phyloP scores from a whole-genome alignment of 805 yeast genomes.

The Lachancea fermentati region DNA sequence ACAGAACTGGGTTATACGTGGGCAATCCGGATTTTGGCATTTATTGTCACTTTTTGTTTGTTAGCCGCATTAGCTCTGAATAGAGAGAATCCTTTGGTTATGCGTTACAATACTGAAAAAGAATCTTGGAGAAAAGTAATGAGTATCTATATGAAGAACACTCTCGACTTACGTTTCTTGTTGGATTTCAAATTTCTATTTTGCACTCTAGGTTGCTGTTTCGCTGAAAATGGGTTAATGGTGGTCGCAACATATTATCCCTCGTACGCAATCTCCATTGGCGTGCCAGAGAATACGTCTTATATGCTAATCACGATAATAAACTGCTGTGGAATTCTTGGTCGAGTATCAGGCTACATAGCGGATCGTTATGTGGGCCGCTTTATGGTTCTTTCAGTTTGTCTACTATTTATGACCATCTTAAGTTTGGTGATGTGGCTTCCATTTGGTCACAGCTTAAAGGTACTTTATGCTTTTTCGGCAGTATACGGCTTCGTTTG shows the following conservation, averaged over 20 bases:
- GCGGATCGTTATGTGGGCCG: constrained; percentile 51
- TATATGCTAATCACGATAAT: constrained; percentile 41
- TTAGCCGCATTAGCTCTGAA: constrained; percentile 24
- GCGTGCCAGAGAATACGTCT: constrained; percentile 34
- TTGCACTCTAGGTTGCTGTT: constrained; percentile 36
- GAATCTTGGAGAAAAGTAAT: constrained; percentile 9
- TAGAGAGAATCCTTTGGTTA: constrained; percentile 27
- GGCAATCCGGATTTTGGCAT: constrained; percentile 46
- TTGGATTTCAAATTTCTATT: constrained; percentile 39
- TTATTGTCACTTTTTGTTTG: constrained; percentile 29
- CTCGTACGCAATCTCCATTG: constrained; percentile 43
- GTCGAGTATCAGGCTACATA: constrained; percentile 51
- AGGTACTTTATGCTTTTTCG: constrained; percentile 46
- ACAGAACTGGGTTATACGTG: constrained; percentile 45
- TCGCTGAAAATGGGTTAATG: constrained; percentile 40
- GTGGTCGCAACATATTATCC: constrained; percentile 42
- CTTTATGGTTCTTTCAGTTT: constrained; percentile 49
- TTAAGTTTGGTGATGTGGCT: constrained; percentile 56
- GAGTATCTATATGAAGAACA: constrained; percentile 17
- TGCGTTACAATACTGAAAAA: constrained; percentile 16
- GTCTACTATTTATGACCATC: constrained; percentile 42
- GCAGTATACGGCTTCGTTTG: constrained; percentile 52
- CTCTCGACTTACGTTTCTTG: constrained; percentile 32
- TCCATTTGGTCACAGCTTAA: constrained; percentile 48
- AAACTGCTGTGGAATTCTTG: constrained; percentile 42